A percentile compares a stretch with the other conserved stretches of the same genome.
Evolutionary conservation across 345 rosid species (phyloP).

Genomic region (Salix koriyanagi): DNA sequence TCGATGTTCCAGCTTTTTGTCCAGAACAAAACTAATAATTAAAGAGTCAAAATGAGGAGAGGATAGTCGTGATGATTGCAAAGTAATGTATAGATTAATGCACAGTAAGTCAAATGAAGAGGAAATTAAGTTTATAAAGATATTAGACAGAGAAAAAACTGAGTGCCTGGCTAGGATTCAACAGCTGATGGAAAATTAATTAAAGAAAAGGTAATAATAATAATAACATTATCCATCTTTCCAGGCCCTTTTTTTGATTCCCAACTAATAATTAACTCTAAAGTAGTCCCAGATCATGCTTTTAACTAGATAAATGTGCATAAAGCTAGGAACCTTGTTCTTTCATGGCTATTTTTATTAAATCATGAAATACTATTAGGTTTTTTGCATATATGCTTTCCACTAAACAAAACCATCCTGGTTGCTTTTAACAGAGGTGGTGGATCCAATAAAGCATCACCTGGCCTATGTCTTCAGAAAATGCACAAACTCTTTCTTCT

Average conservation of each 20-base stretch:
- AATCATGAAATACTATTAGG: neutral
- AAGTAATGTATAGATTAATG: neutral
- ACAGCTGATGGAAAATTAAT: constrained; percentile 14
- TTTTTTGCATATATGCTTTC: neutral
- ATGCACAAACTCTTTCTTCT: constrained; percentile 19
- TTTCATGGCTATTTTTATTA: neutral
- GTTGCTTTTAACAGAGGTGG: constrained; percentile 4
- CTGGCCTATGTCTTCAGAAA: constrained; percentile 26
- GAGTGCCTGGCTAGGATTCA: constrained; percentile 30
- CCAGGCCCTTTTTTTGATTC: neutral
- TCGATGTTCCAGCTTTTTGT: no score
- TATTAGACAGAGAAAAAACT: neutral
- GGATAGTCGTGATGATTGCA: constrained; percentile 14
- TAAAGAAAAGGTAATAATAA: neutral
- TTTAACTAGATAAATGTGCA: neutral
- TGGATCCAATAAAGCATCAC: constrained; percentile 28
- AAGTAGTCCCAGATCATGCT: constrained; percentile 1
- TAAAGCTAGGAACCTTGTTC: constrained; percentile 26
- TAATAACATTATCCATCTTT: constrained; percentile 9
- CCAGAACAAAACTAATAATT: neutral
- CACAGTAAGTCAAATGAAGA: constrained; percentile 23
- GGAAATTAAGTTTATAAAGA: constrained; percentile 5
- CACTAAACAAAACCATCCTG: neutral
- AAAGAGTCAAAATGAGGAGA: constrained; percentile 5
- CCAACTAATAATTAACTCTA: neutral